Base-by-base conservation (phyloP, 176 grass and related monocot genomes). In the Musa beccarii region DNA sequence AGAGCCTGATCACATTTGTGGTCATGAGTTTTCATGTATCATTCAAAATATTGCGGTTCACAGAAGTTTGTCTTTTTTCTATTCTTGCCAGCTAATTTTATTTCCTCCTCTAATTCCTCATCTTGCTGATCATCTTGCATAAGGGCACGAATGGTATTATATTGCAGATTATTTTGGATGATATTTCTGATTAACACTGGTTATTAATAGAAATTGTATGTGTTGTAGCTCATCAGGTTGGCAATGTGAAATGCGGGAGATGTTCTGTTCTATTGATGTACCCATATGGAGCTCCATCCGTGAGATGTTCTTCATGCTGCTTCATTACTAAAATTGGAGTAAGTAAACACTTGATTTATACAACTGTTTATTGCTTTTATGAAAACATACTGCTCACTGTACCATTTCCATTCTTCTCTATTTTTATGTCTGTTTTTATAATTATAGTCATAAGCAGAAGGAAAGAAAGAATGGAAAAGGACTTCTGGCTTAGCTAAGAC, bases 211-310 rank as follows among this genome's bases (percentile, higher is more conserved):
- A 52, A 64, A 21, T 73, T 77, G 34, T 64, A 71, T 78, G 19
- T 85, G 69, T 69, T 88, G 76, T 83, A 96, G 93, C 79, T 62
- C 82, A 84, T 82, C 85, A 92, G 83, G 76, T 96, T 71, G 93
- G 93, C 68, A 96, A 81, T 75, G 78, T 86, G 79, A 72, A 54
- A 49, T 92, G 93, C 68, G 87, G 87, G 49, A 85, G 80, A 77
- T 96, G 93, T 85, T 83, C 69, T 62, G 64, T 77, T 80, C 72
- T 92, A 14, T 76, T 96, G 74, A 92, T 96, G 83, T 96, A 96
- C 74, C 93, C 93, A 59, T 90, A 82, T 74, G 89, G 93, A 22
- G 81, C 85, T 85, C 85, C 87, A 49, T 79, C 93, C 71, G 93
- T 90, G 9, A 88, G 85, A 76, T 96, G 93, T 76, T 92, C 89